phyloP scores from a whole-genome alignment of 345 rosid species.

The Murraya koenigii region DNA sequence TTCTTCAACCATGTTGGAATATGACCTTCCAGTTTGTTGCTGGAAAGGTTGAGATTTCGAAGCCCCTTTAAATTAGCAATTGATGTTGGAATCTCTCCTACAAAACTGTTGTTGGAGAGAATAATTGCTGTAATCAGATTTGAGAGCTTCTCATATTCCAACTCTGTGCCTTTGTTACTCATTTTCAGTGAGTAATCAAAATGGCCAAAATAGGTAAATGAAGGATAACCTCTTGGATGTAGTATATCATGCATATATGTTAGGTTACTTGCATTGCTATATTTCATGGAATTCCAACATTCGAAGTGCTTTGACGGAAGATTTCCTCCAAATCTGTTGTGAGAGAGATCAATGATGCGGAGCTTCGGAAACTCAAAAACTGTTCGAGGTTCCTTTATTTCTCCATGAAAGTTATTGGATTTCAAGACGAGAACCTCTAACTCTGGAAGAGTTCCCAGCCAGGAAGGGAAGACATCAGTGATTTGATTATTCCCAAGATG shows the following conservation, averaged over 20 bases:
- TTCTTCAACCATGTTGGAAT: background rate
- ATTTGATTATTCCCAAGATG: no score
- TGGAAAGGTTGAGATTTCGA: background rate
- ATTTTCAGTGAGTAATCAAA: no score
- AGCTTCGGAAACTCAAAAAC: background rate
- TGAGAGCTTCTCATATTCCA: background rate
- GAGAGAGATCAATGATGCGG: background rate
- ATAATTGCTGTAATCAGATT: background rate
- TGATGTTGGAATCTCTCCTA: background rate
- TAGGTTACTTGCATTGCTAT: no score
- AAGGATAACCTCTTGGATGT: no score
- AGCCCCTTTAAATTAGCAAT: background rate
- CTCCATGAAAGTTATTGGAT: conserved; percentile 3
- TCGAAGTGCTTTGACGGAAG: conserved; percentile 14
- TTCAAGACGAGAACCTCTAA: background rate
- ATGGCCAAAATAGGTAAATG: no score
- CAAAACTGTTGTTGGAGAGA: background rate
- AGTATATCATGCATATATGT: no score
- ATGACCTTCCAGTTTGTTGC: background rate
- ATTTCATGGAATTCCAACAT: no score
- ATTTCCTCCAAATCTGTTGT: conserved; percentile 7
- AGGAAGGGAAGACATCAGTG: no score
- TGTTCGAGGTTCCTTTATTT: background rate
- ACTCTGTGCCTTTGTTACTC: no score
- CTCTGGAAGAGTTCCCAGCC: no score